Evolutionary conservation across 2,329 filamentous ascomycete genomes (phyloP), one percentile per base, ranked within the genome.

Genomic region (Penicillium sp.): DNA sequence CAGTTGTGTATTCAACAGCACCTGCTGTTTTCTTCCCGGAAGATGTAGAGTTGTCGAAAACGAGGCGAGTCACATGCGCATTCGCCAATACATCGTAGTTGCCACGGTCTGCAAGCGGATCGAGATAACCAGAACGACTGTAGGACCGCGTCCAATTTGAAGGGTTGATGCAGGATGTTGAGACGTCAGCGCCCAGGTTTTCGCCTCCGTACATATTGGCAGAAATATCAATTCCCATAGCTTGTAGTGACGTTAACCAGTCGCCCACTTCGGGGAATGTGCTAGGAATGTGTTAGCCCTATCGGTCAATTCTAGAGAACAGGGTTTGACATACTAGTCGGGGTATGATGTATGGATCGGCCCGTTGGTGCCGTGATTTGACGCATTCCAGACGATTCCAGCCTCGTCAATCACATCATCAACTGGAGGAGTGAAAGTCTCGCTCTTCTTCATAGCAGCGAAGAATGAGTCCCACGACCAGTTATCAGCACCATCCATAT

Each of bases 131-230:
- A 1, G 71, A 66, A 5, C 68, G 66, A 60, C 71, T 73, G 59
- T 74, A 74, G 4, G 72, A 74, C 4, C 72, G 68, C 0, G 70
- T 74, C 71, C 72, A 73, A 51, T 73, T 74, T 33, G 62, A 58
- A 4, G 71, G 72, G 46, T 74, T 73, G 62, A 73, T 73, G 47
- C 58, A 63, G 10, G 71, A 73, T 1, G 71, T 73, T 21, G 72
- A 67, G n/a, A 74, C 67, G 23, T 72, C 71, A 7, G 68, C 65
- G 23, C 71, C 72, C 62, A 65, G 69, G 31, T 62, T 69, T 10
- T 71, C 51, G 29, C 72, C 72, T 7, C 69, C 67, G 38, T 74
- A 74, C 62, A 73, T 68, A 37, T 71, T 63, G 2, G 55, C 55
- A 1, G 71, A 71, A 21, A 60, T 58, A 9, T 60, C 61, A 51